phyloP scores from a whole-genome alignment of 2,329 filamentous ascomycete species.

The Xylaria arbuscula region DNA sequence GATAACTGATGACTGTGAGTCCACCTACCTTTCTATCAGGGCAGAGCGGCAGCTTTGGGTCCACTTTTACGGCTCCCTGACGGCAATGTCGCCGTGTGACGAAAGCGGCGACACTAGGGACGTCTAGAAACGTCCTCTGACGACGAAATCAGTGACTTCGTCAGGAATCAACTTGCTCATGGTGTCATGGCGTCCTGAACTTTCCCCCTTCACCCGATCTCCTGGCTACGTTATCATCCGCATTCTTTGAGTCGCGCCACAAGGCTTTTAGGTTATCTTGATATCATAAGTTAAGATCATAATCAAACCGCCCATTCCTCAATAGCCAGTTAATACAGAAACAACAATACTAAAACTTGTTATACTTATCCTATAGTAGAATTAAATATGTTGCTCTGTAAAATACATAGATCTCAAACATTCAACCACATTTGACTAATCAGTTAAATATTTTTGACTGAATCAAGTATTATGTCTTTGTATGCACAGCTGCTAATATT shows the following conservation, averaged over 20 bases:
- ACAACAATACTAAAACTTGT: no score
- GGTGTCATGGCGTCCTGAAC: not conserved
- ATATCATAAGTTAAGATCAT: not conserved
- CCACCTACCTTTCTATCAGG: not conserved
- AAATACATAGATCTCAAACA: no score
- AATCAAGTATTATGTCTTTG: no score
- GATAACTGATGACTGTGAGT: conserved; percentile 6
- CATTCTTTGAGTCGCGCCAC: not conserved
- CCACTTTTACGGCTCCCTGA: conserved; percentile 28
- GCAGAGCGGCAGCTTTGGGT: conserved; percentile 1
- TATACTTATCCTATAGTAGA: no score
- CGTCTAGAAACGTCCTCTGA: not conserved
- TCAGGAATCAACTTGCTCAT: not conserved
- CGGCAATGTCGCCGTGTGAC: conserved; percentile 42
- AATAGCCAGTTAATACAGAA: not conserved
- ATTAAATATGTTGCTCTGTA: no score
- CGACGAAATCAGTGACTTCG: not conserved
- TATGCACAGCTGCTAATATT: no score
- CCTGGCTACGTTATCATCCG: not conserved
- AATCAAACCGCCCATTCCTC: not conserved
- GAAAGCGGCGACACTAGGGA: conserved; percentile 44
- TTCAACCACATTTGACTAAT: no score
- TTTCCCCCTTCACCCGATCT: not conserved
- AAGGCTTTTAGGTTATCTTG: not conserved
- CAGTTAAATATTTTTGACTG: no score